Base-by-base conservation (phyloP, 2,329 filamentous ascomycete species). In the Lojkania enalia region DNA sequence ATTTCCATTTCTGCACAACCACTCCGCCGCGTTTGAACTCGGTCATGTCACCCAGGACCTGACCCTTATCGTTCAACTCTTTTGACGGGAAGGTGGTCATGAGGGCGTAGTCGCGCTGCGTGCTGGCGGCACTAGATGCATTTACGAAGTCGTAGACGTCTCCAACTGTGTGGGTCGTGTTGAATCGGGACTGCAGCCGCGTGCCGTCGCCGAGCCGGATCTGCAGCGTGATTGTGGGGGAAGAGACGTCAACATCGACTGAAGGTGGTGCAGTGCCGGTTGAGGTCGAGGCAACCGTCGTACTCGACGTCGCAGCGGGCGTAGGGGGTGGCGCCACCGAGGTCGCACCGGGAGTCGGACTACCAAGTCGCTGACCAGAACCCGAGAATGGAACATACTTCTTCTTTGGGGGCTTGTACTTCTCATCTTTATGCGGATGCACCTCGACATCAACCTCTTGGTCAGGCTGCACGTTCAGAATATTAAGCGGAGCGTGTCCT, bases 31-130 rank as follows among this genome's bases (percentile, higher is more conserved):
- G 67, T 70, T 77, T 76, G 58, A 77, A 75, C 48, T 77, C 75
- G 2, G 64, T 49, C 62, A 78, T 68, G 39, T 77, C 77, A 31
- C 71, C 76, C 49, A 75, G 58, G 43, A 63, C 72, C 52, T 64
- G 68, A 35, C 64, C 59, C 68, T 84, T 85, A 60, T 94, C 87
- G 2, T 78, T 84, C 52, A 92, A 80, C 42, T 92, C 86, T 71
- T 89, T 90, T 61, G 83, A 89, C 3, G 88, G 88, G 69, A 94
- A 94, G 0, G 88, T 92, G 0, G 88, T 94, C 52, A 86, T 87
- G 32, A 95, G 74, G 2, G 88, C 85, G 77, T 86, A 94, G 3
- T 77, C 58, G n/a, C 88, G 78, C 29, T 70, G 63, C 20, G 74
- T 72, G 38, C 80, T 79, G 5, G 77, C 77, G 0, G 83, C 66